phyloP scores from a whole-genome alignment of 345 rosid species.

The Erucastrum elatum region DNA sequence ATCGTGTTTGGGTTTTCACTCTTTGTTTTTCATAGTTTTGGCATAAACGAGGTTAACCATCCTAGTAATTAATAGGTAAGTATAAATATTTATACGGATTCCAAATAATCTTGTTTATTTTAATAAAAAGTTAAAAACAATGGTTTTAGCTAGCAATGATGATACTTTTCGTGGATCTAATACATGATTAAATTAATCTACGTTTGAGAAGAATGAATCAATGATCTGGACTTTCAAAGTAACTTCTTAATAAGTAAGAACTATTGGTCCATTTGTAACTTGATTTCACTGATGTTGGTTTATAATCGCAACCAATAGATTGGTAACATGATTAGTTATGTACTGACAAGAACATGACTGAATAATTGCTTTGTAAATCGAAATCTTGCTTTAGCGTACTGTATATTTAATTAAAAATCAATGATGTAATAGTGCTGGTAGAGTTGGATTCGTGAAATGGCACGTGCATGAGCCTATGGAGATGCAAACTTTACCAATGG shows the following conservation, averaged over 20 bases:
- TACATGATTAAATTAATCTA: too few species aligned
- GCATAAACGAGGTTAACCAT: conserved; percentile 20
- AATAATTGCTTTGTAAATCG: not conserved
- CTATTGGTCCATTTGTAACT: not conserved
- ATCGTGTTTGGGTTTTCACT: conserved; percentile 26
- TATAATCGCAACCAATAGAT: not conserved
- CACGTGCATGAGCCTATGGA: conserved; percentile 32
- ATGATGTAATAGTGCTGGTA: not conserved
- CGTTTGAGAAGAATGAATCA: too few species aligned
- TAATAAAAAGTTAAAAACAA: not conserved
- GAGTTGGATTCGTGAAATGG: conserved; percentile 15
- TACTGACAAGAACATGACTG: not conserved
- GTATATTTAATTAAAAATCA: not conserved
- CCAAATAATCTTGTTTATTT: not conserved
- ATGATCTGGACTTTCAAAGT: not conserved
- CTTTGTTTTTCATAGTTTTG: conserved; percentile 3
- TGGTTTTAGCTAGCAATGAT: not conserved
- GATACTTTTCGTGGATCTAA: not conserved
- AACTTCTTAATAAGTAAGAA: not conserved
- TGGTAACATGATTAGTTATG: not conserved
- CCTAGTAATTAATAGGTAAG: not conserved
- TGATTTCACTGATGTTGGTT: not conserved
- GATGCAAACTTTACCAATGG: conserved; percentile 11
- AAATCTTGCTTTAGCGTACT: not conserved
- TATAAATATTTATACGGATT: not conserved